phyloP scores from a whole-genome alignment of 495 filamentous ascomycete genomes.

The Choiromyces venosus region DNA sequence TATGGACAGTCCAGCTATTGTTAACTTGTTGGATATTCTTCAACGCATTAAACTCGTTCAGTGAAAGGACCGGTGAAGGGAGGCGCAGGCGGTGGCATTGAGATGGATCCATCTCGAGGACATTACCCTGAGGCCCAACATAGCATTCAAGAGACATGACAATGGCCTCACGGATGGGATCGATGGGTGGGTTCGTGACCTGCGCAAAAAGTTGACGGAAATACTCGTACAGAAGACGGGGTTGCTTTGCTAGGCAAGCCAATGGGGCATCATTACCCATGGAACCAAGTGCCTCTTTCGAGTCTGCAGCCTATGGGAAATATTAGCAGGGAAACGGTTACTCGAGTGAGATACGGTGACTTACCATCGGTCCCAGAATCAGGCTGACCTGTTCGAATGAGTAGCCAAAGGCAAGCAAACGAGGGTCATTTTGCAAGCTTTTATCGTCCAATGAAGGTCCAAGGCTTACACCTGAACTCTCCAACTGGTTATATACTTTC shows the following conservation, averaged over 20 bases:
- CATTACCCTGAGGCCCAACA: slow-evolving; percentile 93
- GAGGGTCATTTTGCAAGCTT: slow-evolving; percentile 77
- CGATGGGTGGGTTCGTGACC: slow-evolving; percentile 98
- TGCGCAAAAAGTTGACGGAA: slow-evolving; percentile 98
- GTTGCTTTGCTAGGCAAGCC: slow-evolving; percentile 82
- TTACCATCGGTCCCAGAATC: slow-evolving; percentile 80
- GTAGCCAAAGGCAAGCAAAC: slow-evolving; percentile 87
- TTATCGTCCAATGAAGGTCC: slow-evolving; percentile 60
- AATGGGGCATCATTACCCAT: slow-evolving; percentile 99
- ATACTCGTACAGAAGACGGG: slow-evolving; percentile 92
- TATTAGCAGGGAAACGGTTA: slow-evolving; percentile 2
- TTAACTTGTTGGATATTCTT: slow-evolving; percentile 71
- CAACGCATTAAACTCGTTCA: slow-evolving; percentile 86
- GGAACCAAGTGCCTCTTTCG: slow-evolving; percentile 97
- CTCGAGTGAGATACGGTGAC: slow-evolving; percentile 11
- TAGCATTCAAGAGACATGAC: slow-evolving; percentile 99
- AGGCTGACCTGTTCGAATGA: slow-evolving; percentile 95
- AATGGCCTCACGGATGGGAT: slow-evolving; percentile 95
- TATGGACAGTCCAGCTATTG: slow-evolving; percentile 80
- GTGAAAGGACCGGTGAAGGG: slow-evolving; percentile 83
- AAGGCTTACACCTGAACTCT: slow-evolving; percentile 51
- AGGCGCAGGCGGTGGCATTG: slow-evolving; percentile 85
- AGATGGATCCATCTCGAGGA: slow-evolving; percentile 86
- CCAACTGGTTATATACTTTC: slow-evolving; percentile 32
- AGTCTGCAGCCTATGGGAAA: slow-evolving; percentile 64